Base-by-base conservation (phyloP, 257 asterid genomes). In the Ehretia macrophylla region DNA sequence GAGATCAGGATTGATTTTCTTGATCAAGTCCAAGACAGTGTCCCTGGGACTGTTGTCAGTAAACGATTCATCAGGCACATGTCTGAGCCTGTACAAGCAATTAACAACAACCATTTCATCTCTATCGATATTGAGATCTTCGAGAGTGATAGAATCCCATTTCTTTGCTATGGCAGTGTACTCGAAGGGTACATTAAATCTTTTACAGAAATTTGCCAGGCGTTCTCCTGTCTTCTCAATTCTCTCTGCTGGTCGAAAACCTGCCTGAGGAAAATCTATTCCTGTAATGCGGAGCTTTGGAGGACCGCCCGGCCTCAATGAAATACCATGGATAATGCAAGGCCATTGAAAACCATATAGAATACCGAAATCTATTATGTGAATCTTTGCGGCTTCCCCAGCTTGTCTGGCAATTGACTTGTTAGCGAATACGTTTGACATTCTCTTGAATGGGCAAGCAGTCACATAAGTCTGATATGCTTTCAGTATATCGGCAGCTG, bases 341-440 rank as follows among this genome's bases (percentile, higher is more conserved):
- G 81, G 79, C 81, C 79, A 78, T n/a, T 74, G 84, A n/a, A 71
- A 78, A 37, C 81, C 81, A 39, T 64, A 75, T 1, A 62, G 56
- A 19, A 74, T 68, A 1, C 83, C 78, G 20, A 78, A 78, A 59
- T 78, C 79, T 48, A 78, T 71, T 10, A 74, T 55, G 57, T 71
- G 78, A 39, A 74, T 49, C 10, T 14, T 35, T 12, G 61, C 37
- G 0, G 73, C 75, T 18, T 40, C 53, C 32, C 17, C 61, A 10
- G 68, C 58, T 40, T 56, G 42, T 49, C 32, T 64, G 11, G 51
- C 73, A 42, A 70, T 77, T 10, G 73, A 64, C 56, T 78, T 74
- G 63, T 58, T 57, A 8, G 77, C 75, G 60, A 74, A 64, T 11
- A 67, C 60, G 59, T 70, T 74, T 1, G 80, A 74, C 73, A 78